These are phyloP conservation scores for Malbranchea zuffiana DNA, from an alignment of 2,329 filamentous ascomycete genomes.

Conservation along the genomic window DNA sequence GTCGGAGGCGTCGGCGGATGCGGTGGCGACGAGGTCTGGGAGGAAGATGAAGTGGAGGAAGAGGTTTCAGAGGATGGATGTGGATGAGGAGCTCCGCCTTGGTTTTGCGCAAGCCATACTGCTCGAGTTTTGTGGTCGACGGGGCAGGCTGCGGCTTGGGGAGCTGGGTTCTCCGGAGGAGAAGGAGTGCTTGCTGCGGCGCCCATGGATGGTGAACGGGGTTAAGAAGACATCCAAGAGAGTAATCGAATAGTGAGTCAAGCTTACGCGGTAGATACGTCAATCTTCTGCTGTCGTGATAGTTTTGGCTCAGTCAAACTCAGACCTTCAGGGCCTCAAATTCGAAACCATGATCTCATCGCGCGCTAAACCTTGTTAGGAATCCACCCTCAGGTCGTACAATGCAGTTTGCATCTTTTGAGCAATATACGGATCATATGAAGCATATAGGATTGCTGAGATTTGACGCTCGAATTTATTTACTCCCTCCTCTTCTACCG, in stretches of 20 bases:
- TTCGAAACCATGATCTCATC: no score
- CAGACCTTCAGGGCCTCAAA: no score
- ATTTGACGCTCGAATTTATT: no score
- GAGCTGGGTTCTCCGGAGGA: constrained; percentile 17
- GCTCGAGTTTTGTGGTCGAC: constrained; percentile 84
- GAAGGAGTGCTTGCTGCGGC: constrained; percentile 29
- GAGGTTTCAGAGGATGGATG: constrained; percentile 19
- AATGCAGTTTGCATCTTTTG: no score
- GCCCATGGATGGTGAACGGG: constrained; percentile 23
- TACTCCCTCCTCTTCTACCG: no score
- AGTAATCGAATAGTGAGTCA: constrained; percentile 8
- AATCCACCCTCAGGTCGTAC: no score
- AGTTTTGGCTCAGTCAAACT: background rate
- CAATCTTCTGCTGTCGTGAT: no score
- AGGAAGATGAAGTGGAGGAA: constrained; percentile 15
- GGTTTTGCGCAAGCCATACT: constrained; percentile 67
- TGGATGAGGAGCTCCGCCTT: constrained; percentile 22
- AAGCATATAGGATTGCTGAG: no score
- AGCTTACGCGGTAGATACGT: no score
- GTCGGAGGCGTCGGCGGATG: constrained; percentile 16
- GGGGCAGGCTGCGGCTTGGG: constrained; percentile 51
- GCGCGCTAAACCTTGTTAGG: no score
- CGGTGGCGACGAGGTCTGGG: no score
- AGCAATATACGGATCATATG: no score
- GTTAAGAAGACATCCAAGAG: constrained; percentile 13